A percentile compares a stretch with the other conserved stretches of the same genome.
Conservation (phyloP, 129 eudicot species). For the Helianthus annuus region HanXRQr2.0-SUNRISE NC_035444.2:18100581-18101080, state of each 20-base stretch:
- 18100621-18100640: not conserved
- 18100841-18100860: constrained; percentile 2
- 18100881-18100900: constrained; percentile 1
- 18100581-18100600: too few relatives aligned
- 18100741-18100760: not conserved
- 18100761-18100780: too few relatives aligned
- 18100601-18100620: not conserved
- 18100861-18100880: constrained; percentile 8
- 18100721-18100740: constrained; percentile 26
- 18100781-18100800: too few relatives aligned
- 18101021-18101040: not conserved
- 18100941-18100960: constrained; percentile 4
- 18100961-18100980: constrained; percentile 24
- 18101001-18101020: constrained; percentile 28
- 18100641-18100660: constrained; percentile 24
- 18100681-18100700: constrained; percentile 3
- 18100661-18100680: constrained; percentile 22
- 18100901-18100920: not conserved
- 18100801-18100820: too few relatives aligned
- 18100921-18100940: constrained; percentile 15
- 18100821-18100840: not conserved
- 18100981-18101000: constrained; percentile 19
- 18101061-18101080: not conserved
- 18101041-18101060: not conserved
- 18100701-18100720: constrained; percentile 30